Base-by-base conservation (phyloP, 2,329 filamentous ascomycete genomes). In the Penicillium sp. region DNA sequence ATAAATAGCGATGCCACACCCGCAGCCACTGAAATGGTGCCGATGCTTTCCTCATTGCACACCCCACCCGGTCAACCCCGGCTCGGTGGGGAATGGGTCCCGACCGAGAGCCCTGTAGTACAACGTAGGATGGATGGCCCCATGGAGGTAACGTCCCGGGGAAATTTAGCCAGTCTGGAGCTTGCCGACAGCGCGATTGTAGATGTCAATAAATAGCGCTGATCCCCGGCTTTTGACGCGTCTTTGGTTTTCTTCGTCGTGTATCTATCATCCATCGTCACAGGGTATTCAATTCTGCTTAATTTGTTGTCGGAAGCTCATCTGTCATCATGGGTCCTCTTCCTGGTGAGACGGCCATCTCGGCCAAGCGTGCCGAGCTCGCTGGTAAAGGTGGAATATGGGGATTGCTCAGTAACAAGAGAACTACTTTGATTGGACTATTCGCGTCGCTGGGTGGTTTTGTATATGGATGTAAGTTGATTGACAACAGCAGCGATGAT, bases 401-500 rank as follows among this genome's bases (percentile, higher is more conserved):
- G 59, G 81, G 81, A 11, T 66, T 85, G 40, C 35, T 83, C 33
- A 77, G 77, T 61, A 84, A 83, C 64, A 68, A 77, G 55, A 81
- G 79, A 59, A 81, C 83, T 23, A 82, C 82, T 55, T 76, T 77
- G 9, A 83, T 84, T 63, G 80, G 81, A 9, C 75, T 80, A 51
- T 84, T 84, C 56, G 77, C 78, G 6, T 81, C 76, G 56, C 68
- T 83, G 29, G 80, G 80, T 63, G 81, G 81, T 50, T 68, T 82
- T 20, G 74, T 82, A 26, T 85, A 89, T 69, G 87, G 89, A 20
- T 91, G 69, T 70, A 57, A 46, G 68, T 64, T 5, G 5, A 27
- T 1, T 15, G 14, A 12, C 18, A 9, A 20, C 1, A 6, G 9
- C 9, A 9, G 18, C 14, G 37, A 40, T 6, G 37, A 20, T 35